Base-by-base conservation (phyloP, 164 flowering plant species). In the Vitis amurensis region DNA sequence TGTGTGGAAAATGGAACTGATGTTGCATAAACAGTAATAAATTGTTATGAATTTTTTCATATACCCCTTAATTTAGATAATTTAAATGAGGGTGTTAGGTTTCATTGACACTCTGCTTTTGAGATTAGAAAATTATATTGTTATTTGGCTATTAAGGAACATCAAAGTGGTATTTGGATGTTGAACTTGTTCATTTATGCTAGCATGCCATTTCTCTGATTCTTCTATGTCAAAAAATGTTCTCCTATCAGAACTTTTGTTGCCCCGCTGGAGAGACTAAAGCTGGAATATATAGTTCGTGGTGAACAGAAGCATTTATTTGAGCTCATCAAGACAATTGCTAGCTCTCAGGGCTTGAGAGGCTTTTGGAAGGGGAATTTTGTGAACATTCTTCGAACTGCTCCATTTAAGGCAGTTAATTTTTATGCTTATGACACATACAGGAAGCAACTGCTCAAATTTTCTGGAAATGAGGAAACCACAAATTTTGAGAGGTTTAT, bases 321-420 rank as follows among this genome's bases (percentile, higher is more conserved):
- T 71, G 93, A 88, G 71, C 87, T 94, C 48, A 75, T 92, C 59
- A 78, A 78, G 56, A 77, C 79, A 44, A 94, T 94, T 84, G 97
- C 94, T 14, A 76, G 71, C 19, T 74, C 92, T 62, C 97, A 92
- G 78, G 97, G 98, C 27, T 70, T 91, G 71, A 80, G 73, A 73
- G 98, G 98, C 57, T 94, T 94, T 72, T 91, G 98, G 98, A 94
- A 86, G 78, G 98, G 98, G 61, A 94, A 92, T 69, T 78, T 92
- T 44, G 83, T 92, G 64, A 92, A 94, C 73, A 88, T 94, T 78
- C 97, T 94, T 19, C 91, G 94, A 4, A 92, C 97, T 11, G 98
- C 98, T 72, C 98, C 97, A 71, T 94, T 94, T 73, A 92, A 92
- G 79, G 97, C 96, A 9, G 79, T 94, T 55, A 91, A 94, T 64